Evolutionary conservation across 176 grass and related monocot genomes (phyloP), one percentile per base, ranked within the genome.

Genomic region (Puccinellia tenuiflora): DNA sequence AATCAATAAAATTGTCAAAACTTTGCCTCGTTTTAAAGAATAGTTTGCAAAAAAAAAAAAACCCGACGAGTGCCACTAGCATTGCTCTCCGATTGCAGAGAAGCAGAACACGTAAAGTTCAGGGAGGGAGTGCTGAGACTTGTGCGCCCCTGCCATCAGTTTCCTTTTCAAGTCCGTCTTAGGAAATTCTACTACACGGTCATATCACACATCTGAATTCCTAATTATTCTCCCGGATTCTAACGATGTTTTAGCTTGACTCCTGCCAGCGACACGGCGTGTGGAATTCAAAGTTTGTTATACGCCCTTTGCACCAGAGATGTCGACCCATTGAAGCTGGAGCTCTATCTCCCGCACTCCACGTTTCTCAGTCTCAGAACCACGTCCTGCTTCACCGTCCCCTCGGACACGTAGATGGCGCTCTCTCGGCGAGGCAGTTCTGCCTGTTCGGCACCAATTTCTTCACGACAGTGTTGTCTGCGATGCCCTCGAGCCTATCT

Each of bases 391-490:
- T 76, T 75, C 75, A 91, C 89, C 61, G 85, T 79, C 51, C 89
- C 92, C 42, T 91, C 89, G 1, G 35, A 85, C 29, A 81, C 30
- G 17, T 83, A 87, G 16, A 94, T 72, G 0, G 74, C 20, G 63
- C 89, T 91, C 61, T 94, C 89, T 91, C 89, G 0, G 89, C 89
- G 14, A 94, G 76, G 78, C 77, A 90, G 82, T 95, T 98, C 51
- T 95, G 85, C 33, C 96, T 83, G 68, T 82, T 83, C 0, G 96
- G 92, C 42, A 84, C 77, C 52, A 90, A 28, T 30, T 90, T 95
- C 47, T 74, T 85, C n/a, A 93, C 84, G 0, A 92, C 59, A 3
- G 79, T 76, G 28, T 73, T 73, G 54, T 95, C 86, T 0, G 85
- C 30, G 70, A 95, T 57, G 25, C 85, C 91, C 60, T 84, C 71